Base-by-base conservation (phyloP, 371 early-diverging fungal genomes). In the Mucor mucedo region DNA sequence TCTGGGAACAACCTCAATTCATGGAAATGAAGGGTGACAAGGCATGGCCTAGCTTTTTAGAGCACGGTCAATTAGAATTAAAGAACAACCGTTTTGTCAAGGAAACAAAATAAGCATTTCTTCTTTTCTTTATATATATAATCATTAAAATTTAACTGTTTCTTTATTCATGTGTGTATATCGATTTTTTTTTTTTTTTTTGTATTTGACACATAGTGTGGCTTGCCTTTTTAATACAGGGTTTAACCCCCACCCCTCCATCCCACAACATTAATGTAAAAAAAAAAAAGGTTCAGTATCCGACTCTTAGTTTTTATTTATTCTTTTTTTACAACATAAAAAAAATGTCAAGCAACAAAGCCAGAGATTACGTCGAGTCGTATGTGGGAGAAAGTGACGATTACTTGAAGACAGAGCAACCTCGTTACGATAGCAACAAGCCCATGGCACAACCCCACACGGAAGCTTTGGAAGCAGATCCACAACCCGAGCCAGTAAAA, bases 1-100 rank as follows among this genome's bases (percentile, higher is more conserved):
- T 78, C 54, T 82, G 83, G 83, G 83, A 82, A 62, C 79, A 78
- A 58, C 73, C 75, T 62, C 71, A 64, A 6, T 75, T 77, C 39
- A 70, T 75, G 65, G 79, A 81, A 41, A 49, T 77, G 47, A 69
- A 68, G 50, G 76, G 70, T n/a, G 75, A 78, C 1, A 66, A 71
- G 40, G 68, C 72, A 42, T 82, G 83, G 83, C 83, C 83, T 38
- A 58, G 68, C 8, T 79, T 73, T 60, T 69, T 82, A 9, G 68
- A 79, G 28, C 83, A 82, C 61, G 79, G 79, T 45, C 69, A 77
- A 57, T 66, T 82, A 27, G 71, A 70, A n/a, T 63, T 82, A 27
- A 72, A 66, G 47, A 75, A 75, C 52, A 81, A 78, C 52, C 77
- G 82, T 27, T 75, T 81, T 62, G 73, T 81, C 30, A 65, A 55